Evolutionary conservation across 2,329 filamentous ascomycete genomes (phyloP).

Genomic region (Cordyceps cicadae): DNA sequence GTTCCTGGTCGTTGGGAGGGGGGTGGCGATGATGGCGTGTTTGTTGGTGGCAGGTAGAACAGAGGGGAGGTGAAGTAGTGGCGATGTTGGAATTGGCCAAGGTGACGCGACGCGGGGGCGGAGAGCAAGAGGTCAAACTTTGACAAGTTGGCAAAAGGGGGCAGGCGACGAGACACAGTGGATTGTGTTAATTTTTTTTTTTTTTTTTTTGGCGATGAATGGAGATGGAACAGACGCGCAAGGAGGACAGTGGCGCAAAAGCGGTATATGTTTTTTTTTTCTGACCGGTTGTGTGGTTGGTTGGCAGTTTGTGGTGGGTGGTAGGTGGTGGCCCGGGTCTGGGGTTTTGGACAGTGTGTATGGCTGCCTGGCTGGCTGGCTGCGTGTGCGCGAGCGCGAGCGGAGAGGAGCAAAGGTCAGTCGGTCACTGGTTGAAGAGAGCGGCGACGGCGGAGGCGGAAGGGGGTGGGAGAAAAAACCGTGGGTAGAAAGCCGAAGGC

Average conservation of each 20-base stretch:
- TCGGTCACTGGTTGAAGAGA: background rate
- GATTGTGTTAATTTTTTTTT: background rate
- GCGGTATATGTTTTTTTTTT: conserved; percentile 6
- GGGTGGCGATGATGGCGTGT: background rate
- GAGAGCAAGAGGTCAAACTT: background rate
- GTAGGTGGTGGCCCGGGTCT: background rate
- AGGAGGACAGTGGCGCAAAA: conserved; percentile 5
- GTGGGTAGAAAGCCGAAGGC: background rate
- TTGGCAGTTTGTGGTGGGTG: background rate
- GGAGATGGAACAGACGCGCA: conserved; percentile 3
- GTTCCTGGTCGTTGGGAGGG: background rate
- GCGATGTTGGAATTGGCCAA: background rate
- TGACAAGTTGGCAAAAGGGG: background rate
- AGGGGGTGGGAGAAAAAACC: background rate
- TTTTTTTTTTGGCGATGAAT: background rate
- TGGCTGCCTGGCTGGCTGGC: background rate
- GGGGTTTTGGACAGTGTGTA: background rate
- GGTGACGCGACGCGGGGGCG: background rate
- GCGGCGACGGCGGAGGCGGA: background rate
- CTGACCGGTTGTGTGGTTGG: background rate
- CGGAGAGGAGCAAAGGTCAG: background rate
- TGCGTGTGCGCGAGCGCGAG: background rate
- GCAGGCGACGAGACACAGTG: background rate
- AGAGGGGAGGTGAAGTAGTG: background rate
- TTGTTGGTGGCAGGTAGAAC: background rate